A percentile compares a stretch with the other conserved stretches of the same genome.
phyloP scores from a whole-genome alignment of 2,329 filamentous ascomycete species.

The Paecilomyces sp. region DNA sequence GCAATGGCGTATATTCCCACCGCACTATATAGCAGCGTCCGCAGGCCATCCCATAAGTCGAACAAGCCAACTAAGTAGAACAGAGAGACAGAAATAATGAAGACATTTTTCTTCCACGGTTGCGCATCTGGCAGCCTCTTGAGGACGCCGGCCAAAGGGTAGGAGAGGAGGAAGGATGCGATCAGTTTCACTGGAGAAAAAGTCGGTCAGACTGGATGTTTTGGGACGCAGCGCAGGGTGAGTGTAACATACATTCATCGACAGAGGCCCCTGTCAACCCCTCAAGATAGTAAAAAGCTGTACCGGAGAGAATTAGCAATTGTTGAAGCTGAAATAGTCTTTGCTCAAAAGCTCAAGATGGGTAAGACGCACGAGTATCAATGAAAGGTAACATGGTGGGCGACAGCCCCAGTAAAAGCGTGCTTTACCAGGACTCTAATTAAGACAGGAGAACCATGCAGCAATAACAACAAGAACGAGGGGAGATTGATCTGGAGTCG shows the following conservation, averaged over 20 bases:
- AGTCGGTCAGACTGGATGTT: background rate
- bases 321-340: background rate
- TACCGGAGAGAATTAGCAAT: conserved; percentile 1
- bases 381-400: conserved; percentile 56
- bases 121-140: conserved; percentile 84
- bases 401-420: background rate
- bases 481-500: background rate
- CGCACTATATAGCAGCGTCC: conserved; percentile 72
- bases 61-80: conserved; percentile 95
- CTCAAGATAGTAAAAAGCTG: conserved; percentile 50
- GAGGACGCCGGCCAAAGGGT: conserved; percentile 78
- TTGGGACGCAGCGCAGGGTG: background rate
- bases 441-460: background rate
- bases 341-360: background rate
- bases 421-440: background rate
- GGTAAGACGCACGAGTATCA: conserved; percentile 44
- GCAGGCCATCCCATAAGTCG: conserved; percentile 78
- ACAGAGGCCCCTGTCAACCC: conserved; percentile 53
- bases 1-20: conserved; percentile 77
- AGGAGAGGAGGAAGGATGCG: conserved; percentile 82
- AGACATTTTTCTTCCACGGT: conserved; percentile 79
- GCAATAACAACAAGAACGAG: background rate
- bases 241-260: conserved; percentile 50
- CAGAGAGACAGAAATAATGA: conserved; percentile 69
- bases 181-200: conserved; percentile 76